Evolutionary conservation across 2,329 filamentous ascomycete species (phyloP), one percentile per base, ranked within the genome.

Genomic region (Ceratocystis albifundus): DNA sequence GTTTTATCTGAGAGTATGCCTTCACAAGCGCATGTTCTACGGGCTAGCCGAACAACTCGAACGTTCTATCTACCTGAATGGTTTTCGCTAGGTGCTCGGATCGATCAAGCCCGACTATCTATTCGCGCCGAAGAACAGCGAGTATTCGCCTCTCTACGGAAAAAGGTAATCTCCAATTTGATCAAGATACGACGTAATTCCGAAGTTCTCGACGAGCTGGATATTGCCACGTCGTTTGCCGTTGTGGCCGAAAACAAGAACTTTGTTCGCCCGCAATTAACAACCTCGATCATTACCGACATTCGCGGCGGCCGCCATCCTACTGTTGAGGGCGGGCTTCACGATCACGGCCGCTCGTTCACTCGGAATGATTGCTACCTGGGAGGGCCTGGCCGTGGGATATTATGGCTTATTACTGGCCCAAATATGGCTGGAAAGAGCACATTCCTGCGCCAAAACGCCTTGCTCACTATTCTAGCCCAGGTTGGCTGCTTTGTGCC

Each of bases 381-480:
- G 2, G 88, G 88, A n/a, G 61, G 45, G 3, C 86, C 46, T 81
- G 7, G 41, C 25, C 76, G 88, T 78, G 80, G 84, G 78, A 71
- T 80, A 79, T 65, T 89, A 76, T 78, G 87, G 86, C 71, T 84
- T 74, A 78, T 93, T 82, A 82, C 89, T 71, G 79, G 94, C 0
- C 94, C 94, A n/a, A 99, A 99, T 76, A 99, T 99, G 94, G 94
- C 88, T 0, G 94, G 94, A 61, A 99, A 99, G 77, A 93, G 88
- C 74, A 99, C 94, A 0, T 99, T 96, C 73, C 80, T 99, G 4
- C 88, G 94, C 0, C 95, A 99, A 72, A 97, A 96, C 75, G 94
- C 94, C 1, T 81, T 99, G 64, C 95, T 97, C 71, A 91, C 90
- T 0, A 90, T 99, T 69, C 82, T 99, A 15, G 93, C 94, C 1